Evolutionary conservation across 73 alveolate genomes (phyloP), one percentile per base, ranked within the genome.

Genomic region (Blepharisma japonicum): DNA sequence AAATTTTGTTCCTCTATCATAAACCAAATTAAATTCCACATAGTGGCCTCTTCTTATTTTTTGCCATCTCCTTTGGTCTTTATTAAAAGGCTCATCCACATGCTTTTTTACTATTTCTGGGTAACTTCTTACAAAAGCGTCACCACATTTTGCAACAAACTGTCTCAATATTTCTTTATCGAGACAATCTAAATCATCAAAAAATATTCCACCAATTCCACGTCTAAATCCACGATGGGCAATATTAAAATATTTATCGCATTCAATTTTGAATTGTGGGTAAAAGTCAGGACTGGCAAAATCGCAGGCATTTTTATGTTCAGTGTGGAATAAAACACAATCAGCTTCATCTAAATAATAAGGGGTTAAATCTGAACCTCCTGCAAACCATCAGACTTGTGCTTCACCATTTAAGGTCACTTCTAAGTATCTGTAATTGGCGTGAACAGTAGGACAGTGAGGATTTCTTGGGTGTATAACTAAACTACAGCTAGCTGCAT

Each of bases 151-250:
- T 21, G 77, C 18, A 0, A 53, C 80, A 54, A 87, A 86, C 7
- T 87, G 67, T 53, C 87, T 21, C 38, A 86, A 55, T 7, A 56
- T 49, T 45, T 90, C 91, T 68, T 81, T 84, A 18, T 55, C 91
- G 56, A 83, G 76, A 56, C 71, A 71, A 27, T 82, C 72, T 32
- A 92, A 71, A 79, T 92, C 96, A 55, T 92, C 98, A 79, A 85
- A 92, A 79, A 92, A 92, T 6, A 92, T 89, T 38, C 98, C 98
- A 18, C 98, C 98, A 4, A 91, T 79, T 14, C 98, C 98, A 71
- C 98, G 87, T 38, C 85, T 76, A 56, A 85, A 91, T 68, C 86
- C 86, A 56, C 98, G 71, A 55, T 87, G 90, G 14, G 82, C 86
- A 27, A 90, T 79, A 11, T 47, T 78, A 71, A 92, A 92, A 78